These are phyloP conservation scores for Codiaeum variegatum DNA, from an alignment of 441 rosid species.

Conservation along the genomic window DNA sequence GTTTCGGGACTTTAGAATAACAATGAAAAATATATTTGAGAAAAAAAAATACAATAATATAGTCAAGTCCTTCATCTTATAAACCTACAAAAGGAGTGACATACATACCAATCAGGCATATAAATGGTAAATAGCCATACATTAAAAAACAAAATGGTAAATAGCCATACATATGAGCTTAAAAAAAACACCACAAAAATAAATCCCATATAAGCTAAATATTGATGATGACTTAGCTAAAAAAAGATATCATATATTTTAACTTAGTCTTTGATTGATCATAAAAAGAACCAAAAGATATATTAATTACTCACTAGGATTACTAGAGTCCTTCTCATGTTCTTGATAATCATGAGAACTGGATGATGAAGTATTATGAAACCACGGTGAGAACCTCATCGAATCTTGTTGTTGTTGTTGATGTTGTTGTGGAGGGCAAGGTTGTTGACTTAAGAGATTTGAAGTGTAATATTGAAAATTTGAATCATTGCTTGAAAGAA, in stretches of 20 bases:
- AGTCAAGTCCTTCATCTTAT: background rate
- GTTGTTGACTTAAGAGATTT: slow-evolving; percentile 43
- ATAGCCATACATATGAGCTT: background rate
- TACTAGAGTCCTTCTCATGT: slow-evolving; percentile 30
- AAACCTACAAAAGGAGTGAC: background rate
- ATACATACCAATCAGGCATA: too few species aligned
- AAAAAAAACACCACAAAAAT: background rate
- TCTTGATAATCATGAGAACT: slow-evolving; percentile 36
- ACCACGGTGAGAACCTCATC: slow-evolving; percentile 26
- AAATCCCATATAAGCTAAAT: background rate
- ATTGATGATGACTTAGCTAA: background rate
- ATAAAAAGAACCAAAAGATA: background rate
- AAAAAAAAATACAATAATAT: background rate
- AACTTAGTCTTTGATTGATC: background rate
- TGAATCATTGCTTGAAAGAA: slow-evolving; percentile 63
- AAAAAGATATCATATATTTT: background rate
- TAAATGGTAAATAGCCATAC: background rate
- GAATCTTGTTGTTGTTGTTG: slow-evolving; percentile 22
- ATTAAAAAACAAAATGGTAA: too few species aligned
- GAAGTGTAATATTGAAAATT: slow-evolving; percentile 56
- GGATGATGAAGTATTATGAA: slow-evolving; percentile 22
- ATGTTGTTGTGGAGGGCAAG: slow-evolving; percentile 27
- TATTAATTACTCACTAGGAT: slow-evolving; percentile 26
- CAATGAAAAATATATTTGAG: background rate
- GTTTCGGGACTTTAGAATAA: background rate